Evolutionary conservation across 495 filamentous ascomycete species (phyloP), one percentile per base, ranked within the genome.

Genomic region (Aspergillus cavernicola): DNA sequence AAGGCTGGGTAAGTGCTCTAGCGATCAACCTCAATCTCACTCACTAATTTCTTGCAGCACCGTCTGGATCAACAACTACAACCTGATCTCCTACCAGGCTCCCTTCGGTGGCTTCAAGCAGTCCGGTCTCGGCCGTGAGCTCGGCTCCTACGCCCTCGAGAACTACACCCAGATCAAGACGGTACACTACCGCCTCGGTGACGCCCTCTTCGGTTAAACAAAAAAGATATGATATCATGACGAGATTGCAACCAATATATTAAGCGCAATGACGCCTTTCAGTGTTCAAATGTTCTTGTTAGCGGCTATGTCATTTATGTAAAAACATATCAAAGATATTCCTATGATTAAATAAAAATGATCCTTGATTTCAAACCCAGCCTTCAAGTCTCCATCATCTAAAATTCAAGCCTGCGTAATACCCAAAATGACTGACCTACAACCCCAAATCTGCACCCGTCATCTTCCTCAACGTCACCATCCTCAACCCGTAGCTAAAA

Each of bases 31-130:
- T 24, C 22, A n/a, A 23, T 3, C 40, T 29, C 4, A 43, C 24
- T 33, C 50, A 15, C 62, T 67, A 62, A 65, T 29, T 12, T 31
- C 2, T 26, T 10, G 13, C 44, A 72, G 72, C 64, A 97, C 93
- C 58, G 89, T 96, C 62, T 97, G 93, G 93, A 84, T 96, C 64
- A 96, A 96, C 81, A 84, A 72, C 69, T 95, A 90, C 73, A 97
- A 98, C 79, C 71, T 88, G 64, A 80, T 97, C 44, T 81, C 87
- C 69, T 85, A 89, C 74, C 84, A 87, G 69, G 68, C 82, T 61
- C 90, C 91, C 39, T 96, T 96, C 68, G 91, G 91, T 70, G 92
- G 92, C 40, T 97, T 79, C 84, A 96, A 96, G 84, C 82, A 90
- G 76, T 89, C 84, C 32, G 95, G 93, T 73, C 85, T 97, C 49